Conservation (phyloP, 345 rosid genomes). For the Heritiera littoralis region DNA sequence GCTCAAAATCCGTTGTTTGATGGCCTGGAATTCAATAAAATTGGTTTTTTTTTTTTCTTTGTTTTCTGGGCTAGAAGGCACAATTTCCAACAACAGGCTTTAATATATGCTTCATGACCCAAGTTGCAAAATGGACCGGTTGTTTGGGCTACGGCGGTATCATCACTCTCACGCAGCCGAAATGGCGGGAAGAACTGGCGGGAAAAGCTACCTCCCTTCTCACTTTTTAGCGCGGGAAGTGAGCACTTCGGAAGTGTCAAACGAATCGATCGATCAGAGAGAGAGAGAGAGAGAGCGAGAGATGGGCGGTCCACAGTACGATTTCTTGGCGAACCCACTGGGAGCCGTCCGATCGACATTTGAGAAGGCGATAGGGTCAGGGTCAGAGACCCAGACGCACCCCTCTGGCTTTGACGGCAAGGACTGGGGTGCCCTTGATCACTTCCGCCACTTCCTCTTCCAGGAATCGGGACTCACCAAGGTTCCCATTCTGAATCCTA, state of each 20-base stretch:
- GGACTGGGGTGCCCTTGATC: conserved; percentile 88
- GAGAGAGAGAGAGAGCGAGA: neutral
- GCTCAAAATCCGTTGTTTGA: no score
- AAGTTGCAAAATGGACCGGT: no score
- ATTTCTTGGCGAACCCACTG: conserved; percentile 77
- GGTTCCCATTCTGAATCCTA: conserved; percentile 68
- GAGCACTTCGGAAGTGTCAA: neutral
- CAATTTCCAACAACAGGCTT: no score
- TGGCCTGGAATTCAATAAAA: no score
- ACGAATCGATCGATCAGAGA: neutral
- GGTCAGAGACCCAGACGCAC: conserved; percentile 50
- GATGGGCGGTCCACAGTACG: conserved; percentile 86
- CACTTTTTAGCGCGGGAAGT: conserved; percentile 2
- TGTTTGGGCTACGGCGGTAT: neutral
- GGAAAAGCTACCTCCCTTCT: conserved; percentile 2
- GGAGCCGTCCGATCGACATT: conserved; percentile 86
- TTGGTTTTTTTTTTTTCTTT: no score
- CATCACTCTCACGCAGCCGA: neutral
- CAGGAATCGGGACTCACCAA: conserved; percentile 61
- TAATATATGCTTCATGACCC: no score
- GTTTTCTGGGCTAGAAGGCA: no score
- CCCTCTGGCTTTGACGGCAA: conserved; percentile 69
- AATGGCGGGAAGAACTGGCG: conserved; percentile 45
- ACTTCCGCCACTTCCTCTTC: conserved; percentile 73
- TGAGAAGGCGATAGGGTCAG: conserved; percentile 66